Evolutionary conservation across 202 grass and related monocot genomes (phyloP).

Genomic region (Setaria viridis): DNA sequence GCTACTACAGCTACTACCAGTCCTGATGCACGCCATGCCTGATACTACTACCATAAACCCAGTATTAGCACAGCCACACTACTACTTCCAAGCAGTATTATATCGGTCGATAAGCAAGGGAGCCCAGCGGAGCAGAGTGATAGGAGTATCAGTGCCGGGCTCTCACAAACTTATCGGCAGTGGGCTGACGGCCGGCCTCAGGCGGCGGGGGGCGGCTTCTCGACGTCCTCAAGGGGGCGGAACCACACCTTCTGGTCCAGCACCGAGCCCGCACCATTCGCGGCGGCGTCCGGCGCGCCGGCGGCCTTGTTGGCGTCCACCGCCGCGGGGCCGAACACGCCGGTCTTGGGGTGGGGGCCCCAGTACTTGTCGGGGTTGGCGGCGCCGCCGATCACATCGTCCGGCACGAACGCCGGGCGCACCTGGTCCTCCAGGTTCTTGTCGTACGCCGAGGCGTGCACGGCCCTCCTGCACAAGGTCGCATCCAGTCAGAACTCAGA

Average conservation of each 20-base stretch:
- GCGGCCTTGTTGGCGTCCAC: conserved; percentile 28
- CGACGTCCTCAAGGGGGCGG: conserved; percentile 81
- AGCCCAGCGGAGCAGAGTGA: conserved; percentile 41
- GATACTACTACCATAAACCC: neutral
- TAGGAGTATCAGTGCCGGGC: conserved; percentile 37
- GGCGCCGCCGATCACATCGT: conserved; percentile 83
- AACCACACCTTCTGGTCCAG: conserved; percentile 94
- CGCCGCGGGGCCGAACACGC: conserved; percentile 73
- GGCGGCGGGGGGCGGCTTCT: conserved; percentile 62
- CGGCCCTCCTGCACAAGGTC: conserved; percentile 55
- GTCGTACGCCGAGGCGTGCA: conserved; percentile 86
- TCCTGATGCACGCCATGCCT: conserved; percentile 43
- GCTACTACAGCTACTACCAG: conserved; percentile 16
- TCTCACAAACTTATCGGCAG: neutral
- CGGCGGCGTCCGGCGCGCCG: neutral
- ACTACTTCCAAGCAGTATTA: neutral
- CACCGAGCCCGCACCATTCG: conserved; percentile 45
- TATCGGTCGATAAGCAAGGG: neutral
- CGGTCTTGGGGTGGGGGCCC: conserved; percentile 82
- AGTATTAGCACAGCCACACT: conserved; percentile 41
- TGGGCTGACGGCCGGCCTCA: neutral
- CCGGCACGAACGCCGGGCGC: conserved; percentile 74
- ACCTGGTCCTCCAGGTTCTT: conserved; percentile 91
- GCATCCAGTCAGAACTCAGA: neutral
- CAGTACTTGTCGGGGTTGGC: conserved; percentile 81